Percentiles rank a stretch among this genome's conserved stretches.
Evolutionary conservation across 2,329 filamentous ascomycete species (phyloP).

Genomic region (Xylariaceae sp.): DNA sequence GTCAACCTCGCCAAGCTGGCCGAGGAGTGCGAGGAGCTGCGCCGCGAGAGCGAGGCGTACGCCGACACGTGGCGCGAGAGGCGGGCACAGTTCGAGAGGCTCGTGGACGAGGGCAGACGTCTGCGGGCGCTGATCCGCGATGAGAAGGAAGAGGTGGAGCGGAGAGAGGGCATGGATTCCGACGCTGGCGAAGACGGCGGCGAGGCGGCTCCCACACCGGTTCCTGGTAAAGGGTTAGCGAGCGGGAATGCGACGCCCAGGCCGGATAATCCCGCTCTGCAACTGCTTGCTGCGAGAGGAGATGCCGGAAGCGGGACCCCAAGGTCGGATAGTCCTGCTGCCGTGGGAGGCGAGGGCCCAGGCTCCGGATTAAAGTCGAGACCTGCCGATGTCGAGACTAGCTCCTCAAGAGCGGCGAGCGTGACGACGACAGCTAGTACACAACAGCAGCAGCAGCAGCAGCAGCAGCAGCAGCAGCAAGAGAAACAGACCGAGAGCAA

Average conservation of each 20-base stretch:
- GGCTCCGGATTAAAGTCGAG: conserved; percentile 35
- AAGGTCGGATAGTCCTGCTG: conserved; percentile 30
- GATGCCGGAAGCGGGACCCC: conserved; percentile 29
- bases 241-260: conserved; percentile 48
- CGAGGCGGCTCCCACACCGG: conserved; percentile 30
- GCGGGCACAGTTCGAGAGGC: conserved; percentile 77
- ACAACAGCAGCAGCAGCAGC: too few relatives aligned
- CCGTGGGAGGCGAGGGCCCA: conserved; percentile 24
- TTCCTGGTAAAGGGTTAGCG: conserved; percentile 36
- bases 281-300: conserved; percentile 14
- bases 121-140: conserved; percentile 82
- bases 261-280: too few relatives aligned
- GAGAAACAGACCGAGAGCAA: too few relatives aligned
- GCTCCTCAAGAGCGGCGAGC: conserved; percentile 36
- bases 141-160: conserved; percentile 91
- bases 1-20: conserved; percentile 74
- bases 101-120: conserved; percentile 87
- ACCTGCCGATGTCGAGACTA: conserved; percentile 26
- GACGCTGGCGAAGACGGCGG: conserved; percentile 60
- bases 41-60: conserved; percentile 78
- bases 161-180: conserved; percentile 74
- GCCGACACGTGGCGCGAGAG: conserved; percentile 79
- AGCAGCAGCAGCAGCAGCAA: too few relatives aligned
- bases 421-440: conserved; percentile 33
- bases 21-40: conserved; percentile 80